Conservation (phyloP, 108 stramenopile species). For the Fragilaria radians region DNA sequence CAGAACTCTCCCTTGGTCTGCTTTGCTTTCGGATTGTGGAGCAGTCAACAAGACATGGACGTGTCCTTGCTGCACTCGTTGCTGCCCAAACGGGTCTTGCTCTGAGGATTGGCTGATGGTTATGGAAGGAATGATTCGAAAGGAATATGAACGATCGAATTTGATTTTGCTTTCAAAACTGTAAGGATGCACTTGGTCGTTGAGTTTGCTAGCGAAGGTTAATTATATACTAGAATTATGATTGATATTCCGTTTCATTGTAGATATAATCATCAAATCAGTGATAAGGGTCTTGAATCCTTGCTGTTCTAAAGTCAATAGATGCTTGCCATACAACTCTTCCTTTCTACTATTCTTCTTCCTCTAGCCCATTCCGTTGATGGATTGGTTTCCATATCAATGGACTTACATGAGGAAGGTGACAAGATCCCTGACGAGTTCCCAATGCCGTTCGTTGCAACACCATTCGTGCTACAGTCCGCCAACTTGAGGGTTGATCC, state of each 20-base stretch:
- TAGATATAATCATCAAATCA: not conserved
- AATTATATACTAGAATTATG: not conserved
- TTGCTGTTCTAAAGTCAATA: not conserved
- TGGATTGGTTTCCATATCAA: no score
- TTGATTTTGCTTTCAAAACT: no score
- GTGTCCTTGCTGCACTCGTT: not conserved
- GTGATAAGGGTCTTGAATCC: not conserved
- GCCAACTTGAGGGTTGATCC: no score
- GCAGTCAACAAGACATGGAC: not conserved
- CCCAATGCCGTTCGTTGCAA: no score
- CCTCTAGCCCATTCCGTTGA: no score
- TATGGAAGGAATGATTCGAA: not conserved
- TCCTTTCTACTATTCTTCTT: no score
- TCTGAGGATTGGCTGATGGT: not conserved
- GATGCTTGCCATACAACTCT: not conserved
- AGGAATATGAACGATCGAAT: not conserved
- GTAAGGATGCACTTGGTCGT: not conserved
- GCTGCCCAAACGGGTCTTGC: not conserved
- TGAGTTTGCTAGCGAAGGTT: not conserved
- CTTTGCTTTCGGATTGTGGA: not conserved
- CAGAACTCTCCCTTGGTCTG: not conserved
- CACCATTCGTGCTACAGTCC: no score
- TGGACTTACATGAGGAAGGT: no score
- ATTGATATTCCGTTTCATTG: not conserved
- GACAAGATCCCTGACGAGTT: no score